These are phyloP conservation scores for Paramyrothecium roridum DNA, from an alignment of 2,329 filamentous ascomycete species.

Conservation along the genomic window DNA sequence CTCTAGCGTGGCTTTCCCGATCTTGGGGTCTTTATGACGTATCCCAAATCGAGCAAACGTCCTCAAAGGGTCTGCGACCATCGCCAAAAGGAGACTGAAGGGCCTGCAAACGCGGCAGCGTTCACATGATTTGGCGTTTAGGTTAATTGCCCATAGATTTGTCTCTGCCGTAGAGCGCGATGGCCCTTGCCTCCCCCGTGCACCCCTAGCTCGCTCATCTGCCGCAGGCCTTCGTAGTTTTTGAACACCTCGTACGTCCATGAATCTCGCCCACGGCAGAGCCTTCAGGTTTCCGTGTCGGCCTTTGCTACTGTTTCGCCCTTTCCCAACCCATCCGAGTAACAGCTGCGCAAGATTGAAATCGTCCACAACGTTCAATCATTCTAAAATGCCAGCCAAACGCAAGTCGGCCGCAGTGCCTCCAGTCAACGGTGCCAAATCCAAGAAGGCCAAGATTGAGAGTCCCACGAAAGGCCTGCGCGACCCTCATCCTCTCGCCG, in stretches of 20 bases:
- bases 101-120: background rate
- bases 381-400: slow-evolving; percentile 25
- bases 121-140: background rate
- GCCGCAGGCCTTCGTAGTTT: too few relatives aligned
- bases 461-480: slow-evolving; percentile 30
- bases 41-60: slow-evolving; percentile 22
- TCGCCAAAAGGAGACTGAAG: background rate
- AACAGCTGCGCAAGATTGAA: background rate
- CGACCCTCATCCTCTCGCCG: slow-evolving; percentile 43
- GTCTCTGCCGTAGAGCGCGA: too few relatives aligned
- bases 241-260: too few relatives aligned
- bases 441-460: slow-evolving; percentile 29
- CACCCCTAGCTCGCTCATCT: too few relatives aligned
- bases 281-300: too few relatives aligned
- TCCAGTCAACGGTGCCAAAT: slow-evolving; percentile 16
- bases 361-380: background rate
- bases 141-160: too few relatives aligned
- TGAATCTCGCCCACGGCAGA: too few relatives aligned
- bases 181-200: too few relatives aligned
- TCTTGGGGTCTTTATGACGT: slow-evolving; percentile 25
- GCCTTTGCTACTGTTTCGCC: too few relatives aligned
- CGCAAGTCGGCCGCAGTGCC: slow-evolving; percentile 18
- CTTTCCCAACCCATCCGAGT: background rate
- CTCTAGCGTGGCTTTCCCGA: slow-evolving; percentile 15
- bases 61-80: background rate